Base-by-base conservation (phyloP, 163 green algal genomes). In the Volvox carteri region DNA sequence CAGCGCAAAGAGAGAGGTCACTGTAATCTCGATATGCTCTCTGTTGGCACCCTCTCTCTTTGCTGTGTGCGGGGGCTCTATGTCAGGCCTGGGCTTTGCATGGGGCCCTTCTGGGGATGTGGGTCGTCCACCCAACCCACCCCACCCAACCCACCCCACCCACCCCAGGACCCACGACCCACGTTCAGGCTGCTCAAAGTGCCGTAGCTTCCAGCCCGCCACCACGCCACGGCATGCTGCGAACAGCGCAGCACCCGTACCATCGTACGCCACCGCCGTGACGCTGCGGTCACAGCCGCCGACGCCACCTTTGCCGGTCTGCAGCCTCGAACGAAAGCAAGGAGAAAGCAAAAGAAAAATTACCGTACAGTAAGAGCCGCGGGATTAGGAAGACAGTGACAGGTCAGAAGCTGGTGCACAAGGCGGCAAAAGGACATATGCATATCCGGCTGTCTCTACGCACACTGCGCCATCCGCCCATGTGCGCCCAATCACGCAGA, bases 141-240 rank as follows among this genome's bases (percentile, higher is more conserved):
- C 12, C 37, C 33, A 76, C 6, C 8, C 67, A 76, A 46, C 67
- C 9, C 8, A n/a, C 23, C 67, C n/a, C 19, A 46, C 67, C 16
- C 70, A 52, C 18, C 21, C 41, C 74, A 16, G 30, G 52, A 0
- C 46, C 74, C 28, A 0, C 5, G 44, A 78, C 81, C 79, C 81
- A 87, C 81, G 67, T 50, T 87, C 81, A 16, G 81, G 81, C 67
- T 79, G 46, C 44, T 87, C 81, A 2, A 80, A 42, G 7, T 33
- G 46, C 9, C 81, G 46, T 46, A 87, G 81, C 65, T 46, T 46
- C 81, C 81, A 87, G 81, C 81, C 65, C 46, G 62, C 81, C 33
- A 87, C 46, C 33, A 79, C 81, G 21, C 81, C 81, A 48, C 46
- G 42, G 19, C 65, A 72, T 21, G 65, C 65, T 1, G 65, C 81